Percentiles rank a stretch among this genome's conserved stretches.
phyloP scores from a whole-genome alignment of 352 stramenopile genomes.

The Globisporangium perplexum region DNA sequence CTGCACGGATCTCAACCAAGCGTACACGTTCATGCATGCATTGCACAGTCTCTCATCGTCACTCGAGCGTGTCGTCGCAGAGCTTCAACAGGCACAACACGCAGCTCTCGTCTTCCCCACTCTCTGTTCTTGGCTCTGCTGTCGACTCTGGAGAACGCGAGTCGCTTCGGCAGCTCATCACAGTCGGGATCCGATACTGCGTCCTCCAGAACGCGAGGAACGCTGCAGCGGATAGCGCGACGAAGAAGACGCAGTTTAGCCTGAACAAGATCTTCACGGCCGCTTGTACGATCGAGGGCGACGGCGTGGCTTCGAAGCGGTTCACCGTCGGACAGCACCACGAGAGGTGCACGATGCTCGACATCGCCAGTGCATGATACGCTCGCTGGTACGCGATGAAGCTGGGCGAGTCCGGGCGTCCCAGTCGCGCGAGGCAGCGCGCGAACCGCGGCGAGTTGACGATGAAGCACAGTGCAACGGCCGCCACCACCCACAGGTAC shows the following conservation, averaged over 20 bases:
- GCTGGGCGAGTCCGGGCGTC: slow-evolving; percentile 18
- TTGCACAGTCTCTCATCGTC: neutral
- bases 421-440: slow-evolving; percentile 24
- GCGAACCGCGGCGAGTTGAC: slow-evolving; percentile 38
- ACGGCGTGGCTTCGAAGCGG: neutral
- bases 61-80: slow-evolving; percentile 6
- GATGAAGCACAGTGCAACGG: slow-evolving; percentile 38
- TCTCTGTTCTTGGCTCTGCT: neutral
- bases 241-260: slow-evolving; percentile 27
- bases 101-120: slow-evolving; percentile 9
- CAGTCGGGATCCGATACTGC: slow-evolving; percentile 26
- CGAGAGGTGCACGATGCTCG: slow-evolving; percentile 32
- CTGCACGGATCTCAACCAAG: neutral
- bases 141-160: neutral
- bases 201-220: slow-evolving; percentile 39
- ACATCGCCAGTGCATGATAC: slow-evolving; percentile 32
- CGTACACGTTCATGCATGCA: neutral
- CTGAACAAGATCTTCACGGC: slow-evolving; percentile 14
- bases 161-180: neutral
- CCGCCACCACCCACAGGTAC: slow-evolving; percentile 30
- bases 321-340: slow-evolving; percentile 25
- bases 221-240: slow-evolving; percentile 12
- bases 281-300: slow-evolving; percentile 4
- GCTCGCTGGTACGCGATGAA: slow-evolving; percentile 40
- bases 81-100: slow-evolving; percentile 28